Conservation (phyloP, 805 yeast species). For the Barnettozyma sucrosica region DNA sequence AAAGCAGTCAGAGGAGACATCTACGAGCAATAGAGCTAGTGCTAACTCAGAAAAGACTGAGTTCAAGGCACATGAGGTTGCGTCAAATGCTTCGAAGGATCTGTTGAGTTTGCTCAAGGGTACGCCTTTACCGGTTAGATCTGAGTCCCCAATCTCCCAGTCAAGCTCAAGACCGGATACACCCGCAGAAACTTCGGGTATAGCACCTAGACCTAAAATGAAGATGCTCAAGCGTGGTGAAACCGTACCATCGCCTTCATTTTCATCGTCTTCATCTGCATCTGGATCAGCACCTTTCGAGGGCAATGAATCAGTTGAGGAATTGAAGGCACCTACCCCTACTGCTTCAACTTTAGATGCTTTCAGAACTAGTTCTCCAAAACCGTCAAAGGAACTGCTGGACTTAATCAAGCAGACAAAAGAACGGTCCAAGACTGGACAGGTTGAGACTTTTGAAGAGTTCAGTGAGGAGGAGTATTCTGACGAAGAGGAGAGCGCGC, state of each 20-base stretch:
- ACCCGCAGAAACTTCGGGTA: neutral
- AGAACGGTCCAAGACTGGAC: slow-evolving; percentile 7
- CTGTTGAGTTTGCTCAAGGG: slow-evolving; percentile 14
- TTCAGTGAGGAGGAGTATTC: slow-evolving; percentile 20
- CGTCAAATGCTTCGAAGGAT: slow-evolving; percentile 15
- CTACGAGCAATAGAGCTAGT: neutral
- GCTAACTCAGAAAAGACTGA: neutral
- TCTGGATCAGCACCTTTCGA: neutral
- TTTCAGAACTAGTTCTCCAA: slow-evolving; percentile 1
- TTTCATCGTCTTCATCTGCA: neutral
- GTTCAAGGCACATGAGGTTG: neutral
- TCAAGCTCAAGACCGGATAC: slow-evolving; percentile 2
- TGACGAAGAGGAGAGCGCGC: slow-evolving; percentile 10
- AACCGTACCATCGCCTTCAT: neutral
- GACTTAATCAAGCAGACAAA: slow-evolving; percentile 18
- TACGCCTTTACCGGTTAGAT: slow-evolving; percentile 1
- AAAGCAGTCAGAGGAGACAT: neutral
- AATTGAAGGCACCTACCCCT: neutral
- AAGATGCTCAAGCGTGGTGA: slow-evolving; percentile 21
- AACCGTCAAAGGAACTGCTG: slow-evolving; percentile 22
- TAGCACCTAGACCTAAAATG: slow-evolving; percentile 16
- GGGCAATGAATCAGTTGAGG: neutral
- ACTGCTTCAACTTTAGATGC: slow-evolving; percentile 1
- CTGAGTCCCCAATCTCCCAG: neutral
- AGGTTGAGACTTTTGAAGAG: slow-evolving; percentile 23